Conservation (phyloP, 441 rosid species). For the Gossypium davidsonii region DNA sequence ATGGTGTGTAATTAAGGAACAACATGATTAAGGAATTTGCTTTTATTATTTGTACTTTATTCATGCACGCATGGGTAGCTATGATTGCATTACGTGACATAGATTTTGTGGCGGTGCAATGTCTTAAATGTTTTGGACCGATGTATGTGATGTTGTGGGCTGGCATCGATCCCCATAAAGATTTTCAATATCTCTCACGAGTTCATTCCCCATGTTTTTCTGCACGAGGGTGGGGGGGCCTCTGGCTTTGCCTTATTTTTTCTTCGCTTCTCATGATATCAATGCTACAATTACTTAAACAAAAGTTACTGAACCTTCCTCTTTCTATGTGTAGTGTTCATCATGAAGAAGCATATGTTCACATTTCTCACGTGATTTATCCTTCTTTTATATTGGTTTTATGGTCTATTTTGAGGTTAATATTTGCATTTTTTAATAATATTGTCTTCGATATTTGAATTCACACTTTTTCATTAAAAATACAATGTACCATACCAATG, state of each 20-base stretch:
- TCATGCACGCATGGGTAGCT: slow-evolving; percentile 22
- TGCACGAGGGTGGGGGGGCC: neutral
- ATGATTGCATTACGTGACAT: slow-evolving; percentile 20
- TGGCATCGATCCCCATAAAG: slow-evolving; percentile 36
- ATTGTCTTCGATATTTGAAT: no score
- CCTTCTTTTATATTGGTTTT: neutral
- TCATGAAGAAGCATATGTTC: neutral
- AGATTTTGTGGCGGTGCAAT: slow-evolving; percentile 13
- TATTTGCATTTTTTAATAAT: no score
- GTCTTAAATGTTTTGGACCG: no score
- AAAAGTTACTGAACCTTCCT: neutral
- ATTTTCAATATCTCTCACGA: slow-evolving; percentile 31
- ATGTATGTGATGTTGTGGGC: neutral
- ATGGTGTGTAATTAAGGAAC: slow-evolving; percentile 7
- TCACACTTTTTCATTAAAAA: no score
- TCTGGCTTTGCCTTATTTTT: neutral
- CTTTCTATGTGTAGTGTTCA: neutral
- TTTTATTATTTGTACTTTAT: neutral
- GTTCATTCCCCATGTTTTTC: neutral
- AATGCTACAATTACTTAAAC: no score
- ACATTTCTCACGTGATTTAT: no score
- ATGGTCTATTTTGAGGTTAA: no score
- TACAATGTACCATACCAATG: accelerated
- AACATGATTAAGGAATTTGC: slow-evolving; percentile 4
- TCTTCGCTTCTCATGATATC: neutral